These are phyloP conservation scores for Ascochyta pisi DNA, from an alignment of 2,329 filamentous ascomycete genomes.

Conservation along the genomic window DNA sequence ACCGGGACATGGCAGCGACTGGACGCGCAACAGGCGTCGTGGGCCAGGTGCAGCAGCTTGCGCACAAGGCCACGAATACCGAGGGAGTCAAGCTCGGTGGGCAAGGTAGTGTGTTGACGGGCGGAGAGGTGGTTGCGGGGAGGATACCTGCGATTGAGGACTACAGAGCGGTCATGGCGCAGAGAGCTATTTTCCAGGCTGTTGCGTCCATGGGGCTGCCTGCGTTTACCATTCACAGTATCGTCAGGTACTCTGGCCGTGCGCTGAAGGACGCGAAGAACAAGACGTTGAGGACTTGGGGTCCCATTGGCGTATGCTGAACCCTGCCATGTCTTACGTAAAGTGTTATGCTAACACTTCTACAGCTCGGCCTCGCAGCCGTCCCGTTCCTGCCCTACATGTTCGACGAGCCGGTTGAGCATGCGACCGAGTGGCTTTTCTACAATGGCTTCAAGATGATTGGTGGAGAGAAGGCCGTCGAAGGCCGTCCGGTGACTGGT, in stretches of 20 bases:
- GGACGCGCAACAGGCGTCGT: constrained; percentile 19
- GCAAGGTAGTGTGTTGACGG: constrained; percentile 28
- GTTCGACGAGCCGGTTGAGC: constrained; percentile 92
- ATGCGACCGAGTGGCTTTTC: constrained; percentile 89
- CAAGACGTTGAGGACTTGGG: constrained; percentile 78
- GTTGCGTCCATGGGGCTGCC: constrained; percentile 93
- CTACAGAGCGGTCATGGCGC: constrained; percentile 87
- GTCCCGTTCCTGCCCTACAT: constrained; percentile 84
- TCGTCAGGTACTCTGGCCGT: constrained; percentile 85
- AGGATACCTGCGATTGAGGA: constrained; percentile 80
- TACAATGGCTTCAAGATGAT: constrained; percentile 78
- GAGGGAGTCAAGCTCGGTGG: constrained; percentile 33
- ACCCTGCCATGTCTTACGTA: not conserved
- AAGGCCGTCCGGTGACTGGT: constrained; percentile 48
- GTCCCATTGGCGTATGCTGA: constrained; percentile 81
- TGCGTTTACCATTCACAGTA: constrained; percentile 90
- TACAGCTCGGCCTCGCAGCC: constrained; percentile 64
- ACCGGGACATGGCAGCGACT: constrained; percentile 44
- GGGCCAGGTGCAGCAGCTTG: constrained; percentile 33
- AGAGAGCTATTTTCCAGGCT: constrained; percentile 88
- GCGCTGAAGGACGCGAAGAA: constrained; percentile 88
- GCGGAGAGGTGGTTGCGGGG: constrained; percentile 42
- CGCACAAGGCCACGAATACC: constrained; percentile 27
- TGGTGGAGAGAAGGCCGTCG: constrained; percentile 68
- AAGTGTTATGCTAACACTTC: constrained; percentile 5